phyloP scores from a whole-genome alignment of 768 basidiomycete species.

The Guyanaporus albipodus region DNA sequence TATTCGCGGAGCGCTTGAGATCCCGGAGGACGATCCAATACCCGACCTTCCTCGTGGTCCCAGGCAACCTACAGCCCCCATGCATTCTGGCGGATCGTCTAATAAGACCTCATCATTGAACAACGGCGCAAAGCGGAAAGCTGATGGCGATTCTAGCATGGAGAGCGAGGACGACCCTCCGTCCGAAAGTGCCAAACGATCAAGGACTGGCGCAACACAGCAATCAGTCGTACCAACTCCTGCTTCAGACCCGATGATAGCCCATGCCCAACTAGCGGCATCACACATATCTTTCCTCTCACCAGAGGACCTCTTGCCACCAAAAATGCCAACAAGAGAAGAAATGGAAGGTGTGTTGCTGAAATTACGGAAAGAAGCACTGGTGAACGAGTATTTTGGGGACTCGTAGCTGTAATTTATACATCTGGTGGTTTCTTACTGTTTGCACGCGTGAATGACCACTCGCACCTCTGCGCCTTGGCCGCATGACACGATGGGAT shows the following conservation, averaged over 20 bases:
- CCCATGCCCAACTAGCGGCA: slow-evolving; percentile 54
- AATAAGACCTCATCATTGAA: slow-evolving; percentile 15
- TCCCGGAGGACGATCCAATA: slow-evolving; percentile 48
- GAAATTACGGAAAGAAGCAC: slow-evolving; percentile 70
- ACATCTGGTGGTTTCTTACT: slow-evolving; percentile 8
- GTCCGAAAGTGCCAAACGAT: slow-evolving; percentile 29
- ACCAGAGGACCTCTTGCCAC: slow-evolving; percentile 66
- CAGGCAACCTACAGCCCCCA: background rate
- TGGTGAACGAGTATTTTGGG: slow-evolving; percentile 79
- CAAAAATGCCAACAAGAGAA: slow-evolving; percentile 66
- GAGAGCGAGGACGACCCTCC: slow-evolving; percentile 28
- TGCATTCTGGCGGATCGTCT: slow-evolving; percentile 21
- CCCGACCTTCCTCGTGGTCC: slow-evolving; percentile 46
- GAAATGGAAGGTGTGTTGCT: slow-evolving; percentile 81
- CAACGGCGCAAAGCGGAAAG: slow-evolving; percentile 52
- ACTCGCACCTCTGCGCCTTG: too few relatives aligned
- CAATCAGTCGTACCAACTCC: background rate
- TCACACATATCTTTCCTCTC: slow-evolving; percentile 73
- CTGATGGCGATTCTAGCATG: slow-evolving; percentile 39
- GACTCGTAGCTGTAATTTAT: slow-evolving; percentile 25
- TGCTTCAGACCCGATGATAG: slow-evolving; percentile 17
- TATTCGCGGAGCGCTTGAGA: slow-evolving; percentile 49
- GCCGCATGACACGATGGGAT: background rate
- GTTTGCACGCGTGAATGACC: background rate
- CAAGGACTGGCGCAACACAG: slow-evolving; percentile 20